These are phyloP conservation scores for Sclerotinia nivalis DNA, from an alignment of 2,329 filamentous ascomycete species.

Conservation along the genomic window DNA sequence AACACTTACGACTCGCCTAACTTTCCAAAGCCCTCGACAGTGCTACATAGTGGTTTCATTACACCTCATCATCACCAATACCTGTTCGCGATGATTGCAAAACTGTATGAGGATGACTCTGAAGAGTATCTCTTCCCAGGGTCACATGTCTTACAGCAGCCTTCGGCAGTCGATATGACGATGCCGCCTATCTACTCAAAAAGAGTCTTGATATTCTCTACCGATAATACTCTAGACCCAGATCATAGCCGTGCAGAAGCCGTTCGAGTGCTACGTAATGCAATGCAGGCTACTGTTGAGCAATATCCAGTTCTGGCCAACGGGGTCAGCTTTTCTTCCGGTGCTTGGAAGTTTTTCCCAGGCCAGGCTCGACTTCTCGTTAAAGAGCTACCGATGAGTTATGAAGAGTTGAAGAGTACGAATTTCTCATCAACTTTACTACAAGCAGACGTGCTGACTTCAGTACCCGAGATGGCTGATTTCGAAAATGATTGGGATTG, in stretches of 20 bases:
- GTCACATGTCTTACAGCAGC: not conserved
- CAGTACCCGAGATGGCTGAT: not conserved
- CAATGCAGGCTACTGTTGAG: not conserved
- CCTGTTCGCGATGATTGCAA: not conserved
- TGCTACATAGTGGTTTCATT: not conserved
- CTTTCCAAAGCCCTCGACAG: not conserved
- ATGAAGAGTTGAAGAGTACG: not conserved
- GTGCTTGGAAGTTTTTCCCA: not conserved
- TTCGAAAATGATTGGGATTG: slow-evolving; percentile 8
- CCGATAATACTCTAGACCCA: not conserved
- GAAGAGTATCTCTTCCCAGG: not conserved
- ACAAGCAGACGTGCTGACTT: not conserved
- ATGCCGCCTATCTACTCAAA: not conserved
- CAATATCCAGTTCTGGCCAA: not conserved
- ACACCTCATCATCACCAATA: not conserved
- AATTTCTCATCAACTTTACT: not conserved
- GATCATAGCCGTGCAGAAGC: not conserved
- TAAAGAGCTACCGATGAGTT: not conserved
- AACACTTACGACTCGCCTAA: not conserved
- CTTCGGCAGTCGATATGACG: not conserved
- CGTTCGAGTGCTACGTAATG: not conserved
- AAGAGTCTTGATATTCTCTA: not conserved
- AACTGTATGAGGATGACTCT: not conserved
- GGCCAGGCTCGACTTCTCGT: slow-evolving; percentile 3
- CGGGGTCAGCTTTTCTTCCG: not conserved